These are phyloP conservation scores for Candida boleticola DNA, from an alignment of 805 yeast species.

Conservation along the genomic window DNA sequence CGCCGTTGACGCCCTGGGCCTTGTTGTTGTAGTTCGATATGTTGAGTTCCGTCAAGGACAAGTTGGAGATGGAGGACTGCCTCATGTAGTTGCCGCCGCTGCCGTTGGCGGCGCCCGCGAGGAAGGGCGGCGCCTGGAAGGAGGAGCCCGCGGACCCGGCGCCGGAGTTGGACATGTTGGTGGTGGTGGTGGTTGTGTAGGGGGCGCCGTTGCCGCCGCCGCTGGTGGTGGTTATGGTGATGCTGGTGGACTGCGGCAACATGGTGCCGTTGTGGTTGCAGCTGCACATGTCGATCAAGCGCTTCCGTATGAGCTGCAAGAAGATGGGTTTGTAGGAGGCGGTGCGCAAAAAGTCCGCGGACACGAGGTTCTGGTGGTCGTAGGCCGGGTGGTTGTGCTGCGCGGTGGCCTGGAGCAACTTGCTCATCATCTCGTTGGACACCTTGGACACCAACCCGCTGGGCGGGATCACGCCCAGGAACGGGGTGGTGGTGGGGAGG, in stretches of 20 bases:
- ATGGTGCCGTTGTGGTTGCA: conserved; percentile 14
- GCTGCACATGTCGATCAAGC: conserved; percentile 39
- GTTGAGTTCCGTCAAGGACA: conserved; percentile 40
- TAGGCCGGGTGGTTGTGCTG: conserved; percentile 15
- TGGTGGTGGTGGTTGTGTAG: conserved; percentile 7
- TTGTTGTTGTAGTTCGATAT: conserved; percentile 24
- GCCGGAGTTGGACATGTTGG: conserved; percentile 12
- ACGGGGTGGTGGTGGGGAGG: conserved; percentile 46
- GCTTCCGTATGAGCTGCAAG: conserved; percentile 39
- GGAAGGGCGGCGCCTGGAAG: conserved; percentile 37
- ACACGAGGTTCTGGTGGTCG: conserved; percentile 34
- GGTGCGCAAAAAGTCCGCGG: conserved; percentile 29
- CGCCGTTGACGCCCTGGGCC: conserved; percentile 7
- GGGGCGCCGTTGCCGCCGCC: conserved; percentile 5
- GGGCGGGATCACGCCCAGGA: conserved; percentile 42
- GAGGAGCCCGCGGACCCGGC: conserved; percentile 39
- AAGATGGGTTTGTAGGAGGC: conserved; percentile 35
- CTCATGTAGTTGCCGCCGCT: conserved; percentile 13
- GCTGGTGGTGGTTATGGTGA: conserved; percentile 19
- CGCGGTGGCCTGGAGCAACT: conserved; percentile 17
- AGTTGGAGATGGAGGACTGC: conserved; percentile 39
- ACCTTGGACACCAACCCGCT: conserved; percentile 43
- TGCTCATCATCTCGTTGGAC: conserved; percentile 39
- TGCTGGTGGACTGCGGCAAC: conserved; percentile 24
- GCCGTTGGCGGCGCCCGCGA: conserved; percentile 13